Base-by-base conservation (phyloP, 192 early-diverging fungal genomes). In the Coemansia sp. region DNA sequence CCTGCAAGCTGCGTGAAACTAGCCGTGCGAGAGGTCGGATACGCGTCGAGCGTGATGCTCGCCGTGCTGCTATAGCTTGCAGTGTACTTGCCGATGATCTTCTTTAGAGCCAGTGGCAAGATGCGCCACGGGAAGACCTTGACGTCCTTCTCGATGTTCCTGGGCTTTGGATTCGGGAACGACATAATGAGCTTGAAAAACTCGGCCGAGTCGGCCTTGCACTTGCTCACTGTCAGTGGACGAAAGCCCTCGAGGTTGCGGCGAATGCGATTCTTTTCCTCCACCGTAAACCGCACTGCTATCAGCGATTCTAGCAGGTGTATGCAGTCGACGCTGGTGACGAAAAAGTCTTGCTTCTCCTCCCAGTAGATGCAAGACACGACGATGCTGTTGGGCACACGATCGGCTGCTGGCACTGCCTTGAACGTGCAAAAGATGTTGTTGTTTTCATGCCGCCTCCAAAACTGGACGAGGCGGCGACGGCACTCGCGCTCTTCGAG, bases 111-210 rank as follows among this genome's bases (percentile, higher is more conserved):
- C 33, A 85, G 72, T 8, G 88, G 76, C n/a, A 95, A 71, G 1
- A 87, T 86, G 53, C 87, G 87, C 93, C 93, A 95, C 7, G 88
- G 84, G 78, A 92, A 95, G 5, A 95, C 92, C 71, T 95, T 95
- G 83, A 95, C 88, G 64, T 95, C 92, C 77, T 95, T 95, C 81
- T 93, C 92, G 66, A 93, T 94, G 84, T 94, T 93, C 40, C 93
- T 83, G 20, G 93, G 93, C 73, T 90, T 92, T 41, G 93, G 92
- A 70, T 92, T 89, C 1, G 89, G 88, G 68, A 91, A 95, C 16
- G 85, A 83, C 93, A 95, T 95, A 73, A 95, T 92, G 68, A 89
- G 74, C 74, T 88, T 90, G 82, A 92, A 95, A 72, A 95, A 92
- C n/a, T 88, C 88, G 8, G 87, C 86, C 40, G 88, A 89, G n/a